Conservation (phyloP, 2,329 filamentous ascomycete species). For the Ascochyta rabiei region DNA sequence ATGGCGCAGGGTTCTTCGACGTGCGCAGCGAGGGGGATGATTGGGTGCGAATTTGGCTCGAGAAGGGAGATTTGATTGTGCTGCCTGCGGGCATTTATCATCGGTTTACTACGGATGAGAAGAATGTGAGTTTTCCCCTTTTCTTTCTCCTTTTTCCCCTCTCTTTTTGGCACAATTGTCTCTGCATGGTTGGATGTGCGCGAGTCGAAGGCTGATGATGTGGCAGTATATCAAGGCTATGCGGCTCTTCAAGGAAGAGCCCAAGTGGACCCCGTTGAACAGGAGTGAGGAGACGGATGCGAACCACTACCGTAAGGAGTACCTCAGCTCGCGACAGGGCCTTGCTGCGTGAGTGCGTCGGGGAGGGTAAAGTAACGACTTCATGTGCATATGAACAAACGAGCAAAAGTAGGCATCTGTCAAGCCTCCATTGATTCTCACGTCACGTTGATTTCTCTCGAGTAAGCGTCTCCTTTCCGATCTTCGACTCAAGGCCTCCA, state of each 20-base stretch:
- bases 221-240: conserved; percentile 89
- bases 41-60: conserved; percentile 86
- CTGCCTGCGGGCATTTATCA: conserved; percentile 96
- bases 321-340: conserved; percentile 58
- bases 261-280: conserved; percentile 96
- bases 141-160: too few species aligned
- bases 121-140: conserved; percentile 70
- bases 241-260: conserved; percentile 96
- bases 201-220: neutral
- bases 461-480: neutral
- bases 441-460: neutral
- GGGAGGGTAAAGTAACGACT: neutral
- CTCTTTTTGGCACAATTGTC: too few species aligned
- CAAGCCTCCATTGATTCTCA: neutral
- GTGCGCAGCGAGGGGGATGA: conserved; percentile 81
- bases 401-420: conserved; percentile 1
- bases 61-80: conserved; percentile 89
- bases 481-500: neutral
- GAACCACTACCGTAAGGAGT: conserved; percentile 80
- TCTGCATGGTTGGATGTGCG: too few species aligned
- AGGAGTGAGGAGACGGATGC: conserved; percentile 75
- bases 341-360: conserved; percentile 15
- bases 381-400: conserved; percentile 1
- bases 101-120: conserved; percentile 90
- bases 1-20: conserved; percentile 90